These are phyloP conservation scores for Xylaria castorea DNA, from an alignment of 495 filamentous ascomycete species.

Conservation along the genomic window DNA sequence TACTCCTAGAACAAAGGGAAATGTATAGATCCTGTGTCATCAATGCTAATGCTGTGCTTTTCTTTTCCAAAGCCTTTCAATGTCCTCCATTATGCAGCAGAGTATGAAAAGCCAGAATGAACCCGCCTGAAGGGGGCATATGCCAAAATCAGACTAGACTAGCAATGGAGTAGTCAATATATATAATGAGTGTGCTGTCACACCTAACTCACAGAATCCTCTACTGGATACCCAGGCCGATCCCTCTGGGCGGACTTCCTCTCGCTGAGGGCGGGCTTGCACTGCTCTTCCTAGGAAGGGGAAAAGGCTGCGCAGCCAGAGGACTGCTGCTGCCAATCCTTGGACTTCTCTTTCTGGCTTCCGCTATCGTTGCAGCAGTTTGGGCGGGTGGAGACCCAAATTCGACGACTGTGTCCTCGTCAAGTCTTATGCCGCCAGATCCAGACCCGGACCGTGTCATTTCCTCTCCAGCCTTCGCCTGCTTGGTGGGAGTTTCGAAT, in stretches of 20 bases:
- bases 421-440: conserved; percentile 37
- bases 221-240: conserved; percentile 29
- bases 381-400: conserved; percentile 37
- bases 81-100: not conserved
- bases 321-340: conserved; percentile 18
- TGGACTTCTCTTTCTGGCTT: conserved; percentile 22
- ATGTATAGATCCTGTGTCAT: conserved; percentile 10
- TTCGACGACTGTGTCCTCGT: conserved; percentile 40
- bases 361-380: conserved; percentile 17
- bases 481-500: not conserved
- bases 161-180: not conserved
- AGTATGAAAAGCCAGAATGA: not conserved
- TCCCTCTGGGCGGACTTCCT: conserved; percentile 8
- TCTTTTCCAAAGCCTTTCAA: conserved; percentile 3
- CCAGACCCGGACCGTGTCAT: conserved; percentile 41
- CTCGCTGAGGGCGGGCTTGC: not conserved
- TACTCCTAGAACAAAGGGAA: conserved; percentile 5
- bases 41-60: conserved; percentile 15
- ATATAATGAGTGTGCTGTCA: not conserved
- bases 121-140: not conserved
- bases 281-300: not conserved
- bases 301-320: conserved; percentile 7
- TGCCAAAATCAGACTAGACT: not conserved
- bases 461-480: conserved; percentile 29
- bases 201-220: not conserved